A percentile compares a stretch with the other conserved stretches of the same genome.
These are phyloP conservation scores for Bryum argenteum DNA, from an alignment of 225 moss, liverwort and hornwort species.

Conservation along the genomic window DNA sequence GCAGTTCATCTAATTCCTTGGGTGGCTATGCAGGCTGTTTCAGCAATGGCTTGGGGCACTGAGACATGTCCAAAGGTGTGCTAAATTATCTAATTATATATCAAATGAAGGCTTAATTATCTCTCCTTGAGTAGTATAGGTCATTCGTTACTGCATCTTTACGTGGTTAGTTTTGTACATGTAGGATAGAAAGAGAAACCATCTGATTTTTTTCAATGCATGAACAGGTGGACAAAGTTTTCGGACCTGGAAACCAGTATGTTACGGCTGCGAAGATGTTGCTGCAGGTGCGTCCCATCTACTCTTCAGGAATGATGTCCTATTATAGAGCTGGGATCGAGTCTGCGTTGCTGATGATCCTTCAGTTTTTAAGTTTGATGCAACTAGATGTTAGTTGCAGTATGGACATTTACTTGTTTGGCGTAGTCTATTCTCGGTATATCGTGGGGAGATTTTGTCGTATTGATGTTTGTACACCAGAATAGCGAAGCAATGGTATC, in stretches of 20 bases:
- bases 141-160: not conserved
- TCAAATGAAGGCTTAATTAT: not conserved
- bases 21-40: conserved; percentile 70
- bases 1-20: conserved; percentile 16
- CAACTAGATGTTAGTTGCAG: too few species aligned
- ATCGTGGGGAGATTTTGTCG: not conserved
- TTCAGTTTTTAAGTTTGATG: too few species aligned
- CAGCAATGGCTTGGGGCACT: conserved; percentile 99
- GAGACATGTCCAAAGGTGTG: conserved; percentile 92
- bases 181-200: not conserved
- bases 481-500: conserved; percentile 93
- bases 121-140: not conserved
- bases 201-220: conserved; percentile 21
- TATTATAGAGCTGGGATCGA: not conserved
- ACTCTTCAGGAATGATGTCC: not conserved
- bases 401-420: too few species aligned
- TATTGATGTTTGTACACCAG: conserved; percentile 32
- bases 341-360: not conserved
- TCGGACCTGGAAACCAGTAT: conserved; percentile 99
- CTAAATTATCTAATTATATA: conserved; percentile 2
- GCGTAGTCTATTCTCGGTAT: too few species aligned
- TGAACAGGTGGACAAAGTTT: conserved; percentile 91
- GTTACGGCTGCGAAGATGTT: conserved; percentile 96
- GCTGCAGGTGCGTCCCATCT: conserved; percentile 40
- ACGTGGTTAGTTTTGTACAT: not conserved